Percentiles rank a stretch among this genome's conserved stretches.
These are phyloP conservation scores for Gastrolobium bilobum DNA, from an alignment of 306 rosid species.

Conservation along the genomic window DNA sequence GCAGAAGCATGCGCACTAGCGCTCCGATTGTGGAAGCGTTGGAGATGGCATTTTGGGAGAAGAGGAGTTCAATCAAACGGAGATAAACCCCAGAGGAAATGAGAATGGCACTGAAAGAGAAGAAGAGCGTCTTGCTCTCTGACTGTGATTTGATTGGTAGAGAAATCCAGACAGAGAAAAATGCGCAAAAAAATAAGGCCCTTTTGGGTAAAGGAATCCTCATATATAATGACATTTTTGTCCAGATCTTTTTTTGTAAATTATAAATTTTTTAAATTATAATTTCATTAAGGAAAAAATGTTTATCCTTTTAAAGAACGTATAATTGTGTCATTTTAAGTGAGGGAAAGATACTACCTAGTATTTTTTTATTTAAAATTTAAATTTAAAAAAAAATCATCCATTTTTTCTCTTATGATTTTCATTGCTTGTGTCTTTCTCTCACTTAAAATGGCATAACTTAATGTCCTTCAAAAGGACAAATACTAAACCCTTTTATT, in stretches of 20 bases:
- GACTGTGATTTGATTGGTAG: conserved; percentile 66
- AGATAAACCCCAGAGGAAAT: conserved; percentile 54
- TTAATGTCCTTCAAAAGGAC: too few relatives aligned
- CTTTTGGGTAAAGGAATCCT: conserved; percentile 41
- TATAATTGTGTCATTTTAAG: too few relatives aligned
- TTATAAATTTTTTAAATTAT: neutral
- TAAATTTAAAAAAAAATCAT: too few relatives aligned
- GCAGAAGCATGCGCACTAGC: conserved; percentile 37
- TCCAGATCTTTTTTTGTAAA: conserved; percentile 38
- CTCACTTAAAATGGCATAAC: too few relatives aligned
- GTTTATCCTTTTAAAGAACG: too few relatives aligned
- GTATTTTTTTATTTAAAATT: too few relatives aligned
- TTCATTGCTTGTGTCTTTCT: too few relatives aligned
- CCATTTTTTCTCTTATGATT: too few relatives aligned
- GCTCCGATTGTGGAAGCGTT: conserved; percentile 42
- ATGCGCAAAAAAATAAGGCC: conserved; percentile 52
- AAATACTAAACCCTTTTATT: too few relatives aligned
- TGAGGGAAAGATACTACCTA: too few relatives aligned
- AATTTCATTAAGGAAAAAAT: too few relatives aligned
- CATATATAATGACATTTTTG: conserved; percentile 62
- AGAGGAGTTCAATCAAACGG: conserved; percentile 47
- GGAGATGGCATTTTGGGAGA: conserved; percentile 35
- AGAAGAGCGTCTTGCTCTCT: conserved; percentile 42
- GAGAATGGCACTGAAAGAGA: conserved; percentile 29
- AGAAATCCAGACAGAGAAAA: conserved; percentile 41